Percentiles rank a stretch among this genome's conserved stretches.
phyloP scores from a whole-genome alignment of 495 filamentous ascomycete genomes.

The Cryomyces minteri region DNA sequence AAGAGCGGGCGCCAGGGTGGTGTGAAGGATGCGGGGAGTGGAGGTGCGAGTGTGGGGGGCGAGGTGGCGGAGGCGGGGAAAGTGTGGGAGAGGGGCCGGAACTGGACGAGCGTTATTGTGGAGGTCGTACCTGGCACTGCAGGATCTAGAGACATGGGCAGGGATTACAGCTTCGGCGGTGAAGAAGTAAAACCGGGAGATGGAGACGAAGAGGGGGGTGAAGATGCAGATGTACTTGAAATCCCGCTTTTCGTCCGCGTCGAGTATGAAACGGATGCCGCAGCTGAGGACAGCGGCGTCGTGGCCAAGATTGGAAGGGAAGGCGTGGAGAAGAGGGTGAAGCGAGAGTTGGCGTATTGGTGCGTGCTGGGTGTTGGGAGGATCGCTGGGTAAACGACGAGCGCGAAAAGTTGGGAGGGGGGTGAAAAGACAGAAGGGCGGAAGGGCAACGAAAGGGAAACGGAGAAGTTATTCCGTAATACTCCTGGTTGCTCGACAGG shows the following conservation, averaged over 20 bases:
- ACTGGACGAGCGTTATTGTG: conserved; percentile 82
- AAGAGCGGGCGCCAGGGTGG: conserved; percentile 2
- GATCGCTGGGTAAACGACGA: conserved; percentile 24
- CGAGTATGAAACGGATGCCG: conserved; percentile 74
- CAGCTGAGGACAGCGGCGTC: conserved; percentile 4
- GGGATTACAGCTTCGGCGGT: conserved; percentile 2
- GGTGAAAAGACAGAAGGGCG: no score
- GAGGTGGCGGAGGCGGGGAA: conserved; percentile 64
- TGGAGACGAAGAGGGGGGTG: conserved; percentile 23
- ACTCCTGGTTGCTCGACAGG: no score
- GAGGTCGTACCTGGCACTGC: conserved; percentile 59
- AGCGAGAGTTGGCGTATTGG: conserved; percentile 83
- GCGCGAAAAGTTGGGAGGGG: no score
- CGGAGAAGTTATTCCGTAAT: no score
- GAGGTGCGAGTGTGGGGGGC: background rate
- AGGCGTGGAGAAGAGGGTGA: conserved; percentile 24
- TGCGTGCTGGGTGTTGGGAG: conserved; percentile 76
- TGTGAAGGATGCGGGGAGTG: background rate
- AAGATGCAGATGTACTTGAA: conserved; percentile 83
- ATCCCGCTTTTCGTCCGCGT: conserved; percentile 84
- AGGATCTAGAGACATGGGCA: no score
- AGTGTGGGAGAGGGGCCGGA: conserved; percentile 86
- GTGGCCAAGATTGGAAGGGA: conserved; percentile 37
- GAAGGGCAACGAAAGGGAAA: no score
- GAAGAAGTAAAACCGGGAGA: background rate